phyloP scores from a whole-genome alignment of 139 green algal genomes.

The Picochlorum sp. region DNA sequence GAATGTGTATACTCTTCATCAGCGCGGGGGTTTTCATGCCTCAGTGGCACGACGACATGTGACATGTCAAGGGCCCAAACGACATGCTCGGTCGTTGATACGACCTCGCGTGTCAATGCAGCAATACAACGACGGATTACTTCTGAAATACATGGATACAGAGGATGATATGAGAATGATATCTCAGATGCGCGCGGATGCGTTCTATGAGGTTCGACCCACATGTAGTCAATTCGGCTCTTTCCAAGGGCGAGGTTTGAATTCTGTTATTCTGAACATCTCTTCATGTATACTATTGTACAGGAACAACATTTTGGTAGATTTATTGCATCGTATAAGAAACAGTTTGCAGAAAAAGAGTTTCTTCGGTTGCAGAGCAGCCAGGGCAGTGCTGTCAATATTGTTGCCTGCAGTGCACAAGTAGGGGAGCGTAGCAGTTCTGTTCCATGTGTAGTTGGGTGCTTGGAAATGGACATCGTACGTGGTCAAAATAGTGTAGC shows the following conservation, averaged over 20 bases:
- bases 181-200: slow-evolving; percentile 7
- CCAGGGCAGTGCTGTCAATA: too few relatives aligned
- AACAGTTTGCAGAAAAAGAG: slow-evolving; percentile 12
- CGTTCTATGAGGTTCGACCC: slow-evolving; percentile 11
- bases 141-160: not conserved
- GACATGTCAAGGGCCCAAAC: not conserved
- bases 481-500: too few relatives aligned
- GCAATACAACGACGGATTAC: not conserved
- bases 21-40: too few relatives aligned
- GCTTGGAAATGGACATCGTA: not conserved
- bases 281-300: too few relatives aligned
- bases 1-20: too few relatives aligned
- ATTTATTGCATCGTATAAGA: slow-evolving; percentile 11
- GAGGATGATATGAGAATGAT: slow-evolving; percentile 6
- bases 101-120: not conserved
- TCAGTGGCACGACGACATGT: too few relatives aligned
- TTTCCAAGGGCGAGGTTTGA: too few relatives aligned
- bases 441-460: too few relatives aligned
- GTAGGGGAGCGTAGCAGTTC: too few relatives aligned
- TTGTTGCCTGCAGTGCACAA: too few relatives aligned
- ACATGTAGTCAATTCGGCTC: too few relatives aligned
- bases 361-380: not conserved
- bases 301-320: slow-evolving; percentile 9
- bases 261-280: too few relatives aligned
- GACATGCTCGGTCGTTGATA: not conserved